These are phyloP conservation scores for Suhomyces bokatorum DNA, from an alignment of 1,139 yeast species.

Conservation along the genomic window DNA sequence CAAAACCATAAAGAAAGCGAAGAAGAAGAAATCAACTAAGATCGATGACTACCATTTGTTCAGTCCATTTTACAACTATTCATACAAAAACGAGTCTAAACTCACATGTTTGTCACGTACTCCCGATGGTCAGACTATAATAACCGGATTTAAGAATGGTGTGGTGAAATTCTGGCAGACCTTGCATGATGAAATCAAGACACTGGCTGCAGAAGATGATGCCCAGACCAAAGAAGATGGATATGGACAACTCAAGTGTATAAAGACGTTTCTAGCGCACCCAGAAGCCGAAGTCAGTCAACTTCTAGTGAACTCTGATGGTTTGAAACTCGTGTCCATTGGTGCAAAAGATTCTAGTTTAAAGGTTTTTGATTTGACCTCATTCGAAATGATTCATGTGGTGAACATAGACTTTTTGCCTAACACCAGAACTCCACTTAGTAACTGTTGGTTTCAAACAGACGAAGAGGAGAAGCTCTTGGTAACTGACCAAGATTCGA, in stretches of 20 bases:
- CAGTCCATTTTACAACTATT: constrained; percentile 11
- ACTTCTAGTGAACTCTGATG: constrained; percentile 18
- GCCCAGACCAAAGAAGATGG: constrained; percentile 9
- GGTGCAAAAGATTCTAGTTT: constrained; percentile 29
- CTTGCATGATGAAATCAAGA: not conserved
- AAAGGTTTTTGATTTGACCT: constrained; percentile 41
- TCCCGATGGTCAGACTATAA: constrained; percentile 21
- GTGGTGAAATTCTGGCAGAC: constrained; percentile 43
- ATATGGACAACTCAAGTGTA: constrained; percentile 31
- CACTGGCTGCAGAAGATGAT: not conserved
- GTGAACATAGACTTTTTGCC: constrained; percentile 27
- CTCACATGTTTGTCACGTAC: constrained; percentile 13
- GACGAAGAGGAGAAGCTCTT: constrained; percentile 19
- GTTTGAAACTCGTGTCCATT: constrained; percentile 30
- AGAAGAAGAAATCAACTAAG: not conserved
- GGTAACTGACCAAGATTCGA: constrained; percentile 24
- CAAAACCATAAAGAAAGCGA: not conserved
- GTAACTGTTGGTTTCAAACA: constrained; percentile 23
- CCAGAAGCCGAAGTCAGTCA: constrained; percentile 16
- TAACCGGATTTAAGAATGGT: constrained; percentile 43
- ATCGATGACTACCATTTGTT: constrained; percentile 7
- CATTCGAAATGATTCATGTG: constrained; percentile 43
- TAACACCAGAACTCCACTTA: constrained; percentile 9
- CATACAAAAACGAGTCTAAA: constrained; percentile 13
- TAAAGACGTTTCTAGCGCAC: constrained; percentile 39